Evolutionary conservation across 2,329 filamentous ascomycete genomes (phyloP), one percentile per base, ranked within the genome.

Genomic region (Clonostachys byssicola): DNA sequence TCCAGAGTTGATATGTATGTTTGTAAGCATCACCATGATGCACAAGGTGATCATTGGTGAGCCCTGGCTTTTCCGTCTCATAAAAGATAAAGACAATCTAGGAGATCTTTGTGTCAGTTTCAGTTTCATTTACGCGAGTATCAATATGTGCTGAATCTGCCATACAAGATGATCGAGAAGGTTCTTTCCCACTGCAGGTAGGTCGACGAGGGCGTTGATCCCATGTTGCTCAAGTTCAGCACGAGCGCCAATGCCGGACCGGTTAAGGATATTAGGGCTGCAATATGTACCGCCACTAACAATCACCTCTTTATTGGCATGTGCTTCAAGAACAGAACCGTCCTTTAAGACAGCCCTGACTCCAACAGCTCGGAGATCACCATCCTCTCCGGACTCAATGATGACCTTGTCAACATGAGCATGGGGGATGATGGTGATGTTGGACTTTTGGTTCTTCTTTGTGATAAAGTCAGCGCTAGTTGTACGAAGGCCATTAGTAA

Each of bases 61-160:
- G 54, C 3, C 71, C 72, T 17, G 68, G 60, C 45, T 74, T 66
- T 12, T 68, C 70, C 3, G 78, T 75, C 61, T 83, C 76, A 58
- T 85, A 85, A 59, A 80, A 85, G 46, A 79, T 76, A 58, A 84
- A 82, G 42, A 74, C 68, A 23, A 77, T 76, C 67, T 75, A 23
- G n/a, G 12, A 78, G 74, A 52, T 14, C 36, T 14, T 9, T 42
- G 6, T 23, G 40, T n/a, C 16, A 16, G 13, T 41, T 20, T 41
- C 23, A 20, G 5, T 23, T 44, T 10, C 23, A n/a, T 14, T n/a
- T 23, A 23, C 23, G 7, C 23, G 23, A 23, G 23, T 23, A 23
- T 23, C 23, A 23, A 23, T 23, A 23, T 16, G 9, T 5, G 9
- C 14, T n/a, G 30, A 16, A 34, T 23, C 7, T 44, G 3, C 1